These are phyloP conservation scores for Fusarium oxysporum DNA, from an alignment of 2,329 filamentous ascomycete genomes.

Conservation along the genomic window DNA sequence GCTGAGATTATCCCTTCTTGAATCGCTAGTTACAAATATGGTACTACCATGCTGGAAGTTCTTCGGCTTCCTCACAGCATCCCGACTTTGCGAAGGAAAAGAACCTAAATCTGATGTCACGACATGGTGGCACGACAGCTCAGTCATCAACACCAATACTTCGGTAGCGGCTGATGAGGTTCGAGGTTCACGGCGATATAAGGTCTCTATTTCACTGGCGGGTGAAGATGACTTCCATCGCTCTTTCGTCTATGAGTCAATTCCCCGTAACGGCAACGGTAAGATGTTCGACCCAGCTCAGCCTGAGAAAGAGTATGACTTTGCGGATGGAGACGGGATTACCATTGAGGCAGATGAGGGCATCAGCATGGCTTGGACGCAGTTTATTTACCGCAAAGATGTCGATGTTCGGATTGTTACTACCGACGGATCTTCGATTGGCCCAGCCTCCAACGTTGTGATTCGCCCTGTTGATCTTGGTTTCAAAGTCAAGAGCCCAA, in stretches of 20 bases:
- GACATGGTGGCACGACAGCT: not conserved
- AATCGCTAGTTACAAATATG: fast-evolving
- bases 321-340: not conserved
- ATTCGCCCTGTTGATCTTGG: not conserved
- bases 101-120: not conserved
- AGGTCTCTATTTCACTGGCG: not conserved
- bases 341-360: not conserved
- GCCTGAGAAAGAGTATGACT: not conserved
- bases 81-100: not conserved
- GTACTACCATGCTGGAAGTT: not conserved
- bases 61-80: not conserved
- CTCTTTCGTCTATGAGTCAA: not conserved
- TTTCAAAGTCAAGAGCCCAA: fast-evolving
- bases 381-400: not conserved
- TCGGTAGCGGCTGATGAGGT: not conserved
- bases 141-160: not conserved
- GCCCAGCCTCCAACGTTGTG: not conserved
- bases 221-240: not conserved
- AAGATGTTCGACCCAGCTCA: not conserved
- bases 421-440: not conserved
- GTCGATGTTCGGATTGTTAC: not conserved
- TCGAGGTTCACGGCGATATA: not conserved
- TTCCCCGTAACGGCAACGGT: not conserved
- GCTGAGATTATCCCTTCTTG: fast-evolving
- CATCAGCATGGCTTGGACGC: not conserved